Evolutionary conservation across 768 basidiomycete species (phyloP).

Genomic region (Lactifluus volemus): DNA sequence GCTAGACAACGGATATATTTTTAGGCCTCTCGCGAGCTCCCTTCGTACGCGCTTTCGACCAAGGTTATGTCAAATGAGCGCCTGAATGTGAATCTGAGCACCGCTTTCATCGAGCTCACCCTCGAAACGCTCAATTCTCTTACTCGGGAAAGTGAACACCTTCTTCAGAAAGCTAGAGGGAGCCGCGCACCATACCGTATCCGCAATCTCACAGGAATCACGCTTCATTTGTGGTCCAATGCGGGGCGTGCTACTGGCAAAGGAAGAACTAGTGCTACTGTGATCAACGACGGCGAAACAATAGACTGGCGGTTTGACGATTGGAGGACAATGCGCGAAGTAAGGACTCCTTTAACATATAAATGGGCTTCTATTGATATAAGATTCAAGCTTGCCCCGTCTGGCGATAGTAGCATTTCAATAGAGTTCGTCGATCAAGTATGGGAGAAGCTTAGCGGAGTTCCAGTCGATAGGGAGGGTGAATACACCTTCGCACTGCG

Average conservation of each 20-base stretch:
- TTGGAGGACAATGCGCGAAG: slow-evolving; percentile 90
- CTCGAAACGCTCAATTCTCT: slow-evolving; percentile 65
- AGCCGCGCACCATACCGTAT: slow-evolving; percentile 91
- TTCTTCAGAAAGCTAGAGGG: slow-evolving; percentile 72
- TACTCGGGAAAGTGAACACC: slow-evolving; percentile 62
- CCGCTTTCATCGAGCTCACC: slow-evolving; percentile 81
- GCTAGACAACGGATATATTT: neutral
- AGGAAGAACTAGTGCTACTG: slow-evolving; percentile 43
- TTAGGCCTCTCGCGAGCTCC: slow-evolving; percentile 47
- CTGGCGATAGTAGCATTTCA: slow-evolving; percentile 77
- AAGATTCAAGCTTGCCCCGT: slow-evolving; percentile 32
- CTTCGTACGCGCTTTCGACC: slow-evolving; percentile 45
- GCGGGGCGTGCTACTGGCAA: slow-evolving; percentile 42
- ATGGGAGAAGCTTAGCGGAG: slow-evolving; percentile 83
- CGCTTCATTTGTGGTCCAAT: slow-evolving; percentile 82
- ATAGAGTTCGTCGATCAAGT: slow-evolving; percentile 75
- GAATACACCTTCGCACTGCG: slow-evolving; percentile 84
- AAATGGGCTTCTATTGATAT: neutral
- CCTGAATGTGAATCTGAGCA: slow-evolving; percentile 85
- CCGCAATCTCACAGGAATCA: slow-evolving; percentile 82
- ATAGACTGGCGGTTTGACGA: slow-evolving; percentile 97
- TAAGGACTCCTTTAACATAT: slow-evolving; percentile 26
- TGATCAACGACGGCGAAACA: slow-evolving; percentile 63
- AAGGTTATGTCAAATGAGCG: slow-evolving; percentile 69
- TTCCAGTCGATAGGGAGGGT: slow-evolving; percentile 92